phyloP scores from a whole-genome alignment of 805 yeast genomes.

The Torulaspora indica region DNA sequence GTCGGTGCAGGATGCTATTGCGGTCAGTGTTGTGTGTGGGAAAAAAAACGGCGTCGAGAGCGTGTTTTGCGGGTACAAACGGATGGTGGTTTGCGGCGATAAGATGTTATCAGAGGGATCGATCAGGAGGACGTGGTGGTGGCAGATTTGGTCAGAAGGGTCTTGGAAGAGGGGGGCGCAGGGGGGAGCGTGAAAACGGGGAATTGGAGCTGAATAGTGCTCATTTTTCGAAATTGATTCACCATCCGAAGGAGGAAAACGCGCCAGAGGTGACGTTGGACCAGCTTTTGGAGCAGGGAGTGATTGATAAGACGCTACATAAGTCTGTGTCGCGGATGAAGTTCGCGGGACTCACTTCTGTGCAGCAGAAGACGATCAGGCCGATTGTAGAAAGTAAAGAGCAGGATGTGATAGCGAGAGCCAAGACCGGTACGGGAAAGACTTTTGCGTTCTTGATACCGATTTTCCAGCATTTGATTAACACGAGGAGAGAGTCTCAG shows the following conservation, averaged over 20 bases:
- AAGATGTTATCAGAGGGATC: constrained; percentile 11
- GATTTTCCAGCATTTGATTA: constrained; percentile 52
- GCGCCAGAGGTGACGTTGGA: constrained; percentile 27
- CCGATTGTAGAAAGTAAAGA: constrained; percentile 50
- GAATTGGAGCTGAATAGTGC: constrained; percentile 13
- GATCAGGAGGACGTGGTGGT: constrained; percentile 3
- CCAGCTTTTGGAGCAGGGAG: constrained; percentile 28
- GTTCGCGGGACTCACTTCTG: constrained; percentile 56
- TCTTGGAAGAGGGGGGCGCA: constrained; percentile 5
- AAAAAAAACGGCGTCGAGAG: background rate
- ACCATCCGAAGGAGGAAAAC: constrained; percentile 19
- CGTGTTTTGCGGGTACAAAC: background rate
- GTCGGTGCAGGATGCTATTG: background rate
- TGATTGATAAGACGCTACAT: constrained; percentile 30
- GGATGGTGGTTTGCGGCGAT: background rate
- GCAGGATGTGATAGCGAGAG: constrained; percentile 64
- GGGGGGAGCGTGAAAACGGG: constrained; percentile 12
- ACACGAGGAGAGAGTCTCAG: constrained; percentile 28
- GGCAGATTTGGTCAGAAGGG: constrained; percentile 6
- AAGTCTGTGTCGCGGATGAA: constrained; percentile 42
- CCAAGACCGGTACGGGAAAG: constrained; percentile 95
- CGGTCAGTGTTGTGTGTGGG: background rate
- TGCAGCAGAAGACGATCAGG: constrained; percentile 58
- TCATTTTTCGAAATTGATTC: constrained; percentile 20
- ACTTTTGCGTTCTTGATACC: constrained; percentile 88